A percentile compares a stretch with the other conserved stretches of the same genome.
These are phyloP conservation scores for Ceratobasidium sp. DNA, from an alignment of 1,284 basidiomycete genomes.

Conservation along the genomic window DNA sequence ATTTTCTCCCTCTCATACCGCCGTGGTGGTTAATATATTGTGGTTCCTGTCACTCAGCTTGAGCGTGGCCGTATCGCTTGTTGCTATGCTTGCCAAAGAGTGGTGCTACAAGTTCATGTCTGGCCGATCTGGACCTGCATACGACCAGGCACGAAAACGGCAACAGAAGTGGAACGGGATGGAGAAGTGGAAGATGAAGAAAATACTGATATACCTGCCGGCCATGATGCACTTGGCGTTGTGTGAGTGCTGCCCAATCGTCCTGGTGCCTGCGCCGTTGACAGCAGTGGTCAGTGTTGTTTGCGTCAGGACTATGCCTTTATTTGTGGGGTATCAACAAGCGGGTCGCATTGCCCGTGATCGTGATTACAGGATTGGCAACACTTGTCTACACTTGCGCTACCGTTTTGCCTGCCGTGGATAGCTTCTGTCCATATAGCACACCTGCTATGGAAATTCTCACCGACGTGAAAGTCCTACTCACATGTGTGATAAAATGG, in stretches of 20 bases:
- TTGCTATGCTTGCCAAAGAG: constrained; percentile 34
- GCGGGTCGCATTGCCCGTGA: not conserved
- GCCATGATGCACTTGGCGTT: constrained; percentile 11
- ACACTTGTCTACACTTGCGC: not conserved
- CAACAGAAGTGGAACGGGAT: constrained; percentile 17
- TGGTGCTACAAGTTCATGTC: constrained; percentile 34
- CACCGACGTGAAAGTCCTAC: not conserved
- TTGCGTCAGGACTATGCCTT: constrained; percentile 21
- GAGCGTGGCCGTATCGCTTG: constrained; percentile 7
- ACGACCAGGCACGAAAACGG: constrained; percentile 2
- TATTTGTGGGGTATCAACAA: constrained; percentile 13
- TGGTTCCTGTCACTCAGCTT: constrained; percentile 24
- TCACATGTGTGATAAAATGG: not conserved
- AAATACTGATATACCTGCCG: constrained; percentile 5
- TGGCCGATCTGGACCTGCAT: not conserved
- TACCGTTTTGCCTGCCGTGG: not conserved
- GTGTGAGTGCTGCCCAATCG: not conserved
- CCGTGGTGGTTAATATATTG: constrained; percentile 9
- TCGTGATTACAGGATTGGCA: not conserved
- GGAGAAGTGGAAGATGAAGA: constrained; percentile 16
- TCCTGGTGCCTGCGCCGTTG: not conserved
- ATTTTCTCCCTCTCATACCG: not conserved
- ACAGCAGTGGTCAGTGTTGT: not conserved
- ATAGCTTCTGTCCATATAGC: constrained; percentile 32
- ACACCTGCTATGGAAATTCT: not conserved